Evolutionary conservation across 371 early-diverging fungal species (phyloP).

Genomic region (Gilbertella persicaria): DNA sequence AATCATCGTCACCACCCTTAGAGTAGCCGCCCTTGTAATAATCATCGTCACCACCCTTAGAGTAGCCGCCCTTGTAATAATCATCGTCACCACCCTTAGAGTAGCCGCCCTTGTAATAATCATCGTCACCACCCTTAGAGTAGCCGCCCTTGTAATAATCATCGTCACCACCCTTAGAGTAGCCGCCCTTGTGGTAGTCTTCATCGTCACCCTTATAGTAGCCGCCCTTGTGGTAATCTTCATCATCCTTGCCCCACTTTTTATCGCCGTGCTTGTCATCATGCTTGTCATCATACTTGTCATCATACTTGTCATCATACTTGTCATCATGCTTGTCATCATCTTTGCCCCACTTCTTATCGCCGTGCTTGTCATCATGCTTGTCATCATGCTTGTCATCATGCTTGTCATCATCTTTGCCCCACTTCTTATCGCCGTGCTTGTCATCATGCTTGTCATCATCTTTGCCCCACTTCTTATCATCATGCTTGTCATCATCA

Average conservation of each 20-base stretch:
- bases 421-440: constrained; percentile 1
- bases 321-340: constrained; percentile 1
- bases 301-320: constrained; percentile 7
- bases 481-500: constrained; percentile 5
- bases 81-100: not conserved
- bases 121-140: not conserved
- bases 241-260: constrained; percentile 1
- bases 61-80: too few species aligned
- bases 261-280: constrained; percentile 10
- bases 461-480: not conserved
- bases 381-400: not conserved
- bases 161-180: not conserved
- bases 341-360: not conserved
- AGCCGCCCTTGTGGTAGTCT: not conserved
- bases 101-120: not conserved
- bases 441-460: constrained; percentile 2
- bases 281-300: not conserved
- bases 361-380: constrained; percentile 2
- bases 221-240: constrained; percentile 3
- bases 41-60: not conserved
- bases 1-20: too few species aligned
- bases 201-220: not conserved
- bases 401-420: constrained; percentile 2
- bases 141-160: not conserved
- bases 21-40: not conserved